Conservation (phyloP, 345 rosid genomes). For the Boechera divaricarpa region DNA sequence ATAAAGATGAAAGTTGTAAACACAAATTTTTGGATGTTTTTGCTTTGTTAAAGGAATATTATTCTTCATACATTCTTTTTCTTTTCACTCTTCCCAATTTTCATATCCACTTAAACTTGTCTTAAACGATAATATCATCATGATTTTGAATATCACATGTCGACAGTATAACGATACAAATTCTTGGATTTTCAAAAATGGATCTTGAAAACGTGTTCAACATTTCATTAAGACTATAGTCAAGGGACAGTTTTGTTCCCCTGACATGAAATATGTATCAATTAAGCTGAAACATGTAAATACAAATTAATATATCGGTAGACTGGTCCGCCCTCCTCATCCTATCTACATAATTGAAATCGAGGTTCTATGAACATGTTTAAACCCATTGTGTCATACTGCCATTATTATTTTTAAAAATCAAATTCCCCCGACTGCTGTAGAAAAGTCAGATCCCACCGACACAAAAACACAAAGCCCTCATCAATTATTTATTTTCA, state of each 20-base stretch:
- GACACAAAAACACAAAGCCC: slow-evolving; percentile 23
- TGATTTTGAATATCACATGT: slow-evolving; percentile 12
- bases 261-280: not conserved
- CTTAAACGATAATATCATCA: slow-evolving; percentile 4
- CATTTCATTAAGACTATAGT: not conserved
- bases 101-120: not conserved
- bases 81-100: not conserved
- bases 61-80: slow-evolving; percentile 14
- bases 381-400: not conserved
- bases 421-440: slow-evolving; percentile 1
- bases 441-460: slow-evolving; percentile 33
- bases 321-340: not conserved
- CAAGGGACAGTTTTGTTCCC: not conserved
- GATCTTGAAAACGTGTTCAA: not conserved
- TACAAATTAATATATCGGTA: not conserved
- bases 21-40: slow-evolving; percentile 35
- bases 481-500: slow-evolving; percentile 6
- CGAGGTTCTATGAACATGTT: not conserved
- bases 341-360: not conserved
- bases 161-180: not conserved
- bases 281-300: not conserved
- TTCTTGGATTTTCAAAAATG: not conserved
- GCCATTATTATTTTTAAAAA: slow-evolving; percentile 1
- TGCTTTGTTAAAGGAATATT: slow-evolving; percentile 36
- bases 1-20: slow-evolving; percentile 20